phyloP scores from a whole-genome alignment of 768 basidiomycete species.

The Boletus patriciae region DNA sequence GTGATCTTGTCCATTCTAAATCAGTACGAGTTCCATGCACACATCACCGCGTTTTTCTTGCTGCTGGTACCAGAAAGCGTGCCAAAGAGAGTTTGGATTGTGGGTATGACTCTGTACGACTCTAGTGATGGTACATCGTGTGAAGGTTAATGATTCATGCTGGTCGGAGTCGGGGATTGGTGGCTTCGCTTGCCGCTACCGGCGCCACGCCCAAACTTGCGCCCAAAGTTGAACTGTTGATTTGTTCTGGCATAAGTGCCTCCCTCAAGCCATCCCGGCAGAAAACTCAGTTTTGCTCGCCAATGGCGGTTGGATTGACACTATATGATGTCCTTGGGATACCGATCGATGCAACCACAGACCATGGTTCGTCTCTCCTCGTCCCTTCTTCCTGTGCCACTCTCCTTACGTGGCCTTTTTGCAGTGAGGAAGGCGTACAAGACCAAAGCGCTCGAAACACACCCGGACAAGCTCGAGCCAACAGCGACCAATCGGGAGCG shows the following conservation, averaged over 20 bases:
- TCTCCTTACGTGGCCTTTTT: neutral
- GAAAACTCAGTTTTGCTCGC: neutral
- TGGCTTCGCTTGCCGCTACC: neutral
- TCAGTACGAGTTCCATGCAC: too few relatives aligned
- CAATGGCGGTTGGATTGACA: conserved; percentile 35
- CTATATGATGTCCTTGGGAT: conserved; percentile 49
- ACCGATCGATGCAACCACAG: conserved; percentile 42
- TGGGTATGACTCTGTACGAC: too few relatives aligned
- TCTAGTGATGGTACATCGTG: too few relatives aligned
- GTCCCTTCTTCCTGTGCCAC: neutral
- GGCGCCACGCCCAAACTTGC: too few relatives aligned
- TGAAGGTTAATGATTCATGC: neutral
- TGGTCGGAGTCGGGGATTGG: conserved; percentile 9
- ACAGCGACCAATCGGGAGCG: conserved; percentile 51
- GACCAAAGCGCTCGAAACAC: conserved; percentile 65
- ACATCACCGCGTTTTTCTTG: too few relatives aligned
- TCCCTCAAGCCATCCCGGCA: neutral
- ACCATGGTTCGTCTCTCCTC: conserved; percentile 45
- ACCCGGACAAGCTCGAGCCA: conserved; percentile 69
- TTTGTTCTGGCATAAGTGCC: neutral
- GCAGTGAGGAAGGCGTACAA: conserved; percentile 66
- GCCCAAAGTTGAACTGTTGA: neutral
- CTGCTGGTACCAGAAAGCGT: too few relatives aligned
- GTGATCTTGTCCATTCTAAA: too few relatives aligned
- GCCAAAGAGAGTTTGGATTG: too few relatives aligned